phyloP scores from a whole-genome alignment of 495 filamentous ascomycete genomes.

The Tuber calosporum region DNA sequence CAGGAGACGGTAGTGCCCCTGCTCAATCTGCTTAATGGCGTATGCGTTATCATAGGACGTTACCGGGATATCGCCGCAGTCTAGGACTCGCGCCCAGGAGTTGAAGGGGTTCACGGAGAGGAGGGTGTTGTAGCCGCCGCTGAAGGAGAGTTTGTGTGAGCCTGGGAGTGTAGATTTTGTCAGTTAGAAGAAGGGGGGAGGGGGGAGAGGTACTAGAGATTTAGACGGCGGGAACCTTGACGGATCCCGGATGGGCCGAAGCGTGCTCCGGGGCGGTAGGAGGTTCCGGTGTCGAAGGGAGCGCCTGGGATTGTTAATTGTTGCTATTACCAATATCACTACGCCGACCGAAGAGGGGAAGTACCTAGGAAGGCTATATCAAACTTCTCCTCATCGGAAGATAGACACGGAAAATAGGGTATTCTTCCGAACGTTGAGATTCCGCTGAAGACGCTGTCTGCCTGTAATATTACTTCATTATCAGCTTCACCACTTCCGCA shows the following conservation, averaged over 20 bases:
- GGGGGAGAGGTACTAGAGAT: conserved; percentile 39
- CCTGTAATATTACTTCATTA: conserved; percentile 44
- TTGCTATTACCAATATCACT: background rate
- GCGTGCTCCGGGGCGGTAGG: conserved; percentile 72
- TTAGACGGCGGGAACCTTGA: conserved; percentile 56
- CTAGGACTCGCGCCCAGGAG: conserved; percentile 59
- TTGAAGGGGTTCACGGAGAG: conserved; percentile 55
- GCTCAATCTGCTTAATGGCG: conserved; percentile 66
- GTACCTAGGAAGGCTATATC: conserved; percentile 76
- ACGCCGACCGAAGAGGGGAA: background rate
- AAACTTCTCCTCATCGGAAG: conserved; percentile 59
- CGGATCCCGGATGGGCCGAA: conserved; percentile 78
- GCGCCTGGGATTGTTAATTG: conserved; percentile 33
- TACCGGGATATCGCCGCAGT: conserved; percentile 70
- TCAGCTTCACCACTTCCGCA: conserved; percentile 7
- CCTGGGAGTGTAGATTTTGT: conserved; percentile 9
- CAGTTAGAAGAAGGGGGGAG: background rate
- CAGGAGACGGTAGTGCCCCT: conserved; percentile 53
- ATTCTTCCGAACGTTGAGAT: conserved; percentile 72
- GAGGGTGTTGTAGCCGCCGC: conserved; percentile 45
- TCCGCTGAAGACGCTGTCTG: conserved; percentile 65
- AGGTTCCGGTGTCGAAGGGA: conserved; percentile 58
- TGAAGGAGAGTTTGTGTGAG: conserved; percentile 30
- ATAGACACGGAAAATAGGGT: conserved; percentile 69
- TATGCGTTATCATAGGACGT: conserved; percentile 68